Base-by-base conservation (phyloP, 306 rosid species). In the Prosopis cineraria region DNA sequence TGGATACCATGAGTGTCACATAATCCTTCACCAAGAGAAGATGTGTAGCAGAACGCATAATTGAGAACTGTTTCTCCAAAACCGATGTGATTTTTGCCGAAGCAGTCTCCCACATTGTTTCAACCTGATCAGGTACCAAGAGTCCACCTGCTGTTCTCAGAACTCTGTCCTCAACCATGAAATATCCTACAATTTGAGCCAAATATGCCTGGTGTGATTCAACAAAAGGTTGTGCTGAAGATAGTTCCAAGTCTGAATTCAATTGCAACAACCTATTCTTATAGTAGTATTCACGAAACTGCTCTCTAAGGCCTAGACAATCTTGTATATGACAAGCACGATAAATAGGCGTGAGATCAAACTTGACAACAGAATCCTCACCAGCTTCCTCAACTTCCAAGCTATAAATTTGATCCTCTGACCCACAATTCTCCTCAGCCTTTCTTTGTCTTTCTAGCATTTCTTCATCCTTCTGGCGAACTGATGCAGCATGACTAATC, bases 21-120 rank as follows among this genome's bases (percentile, higher is more conserved):
- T 95, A 90, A 79, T 95, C 98, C 90, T 95, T 95, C 85, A 95
- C 97, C 81, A 88, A 70, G 43, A 93, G 99, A 87, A 91, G 91
- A 80, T 91, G 89, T 7, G 93, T 86, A 10, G 97, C 85, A 68
- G 98, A 89, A 20, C 82, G 85, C 98, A 91, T 91, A 36, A 62
- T 87, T 6, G 93, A 86, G 85, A 95, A 91, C 69, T 95, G 99
- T n/a, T 14, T 78, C 29, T 91, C 90, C 68, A 95, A 82, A 75
- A 95, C 62, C 11, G 91, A 84, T 64, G 86, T 85, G 87, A 93
- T 79, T 82, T 85, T 95, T 12, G 89, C 68, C 44, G 91, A 20
- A 74, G 98, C 93, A 19, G 91, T 88, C 20, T 93, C 97, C 92
- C 97, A 93, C 98, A 95, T 92, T 24, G 87, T 86, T 78, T 89